phyloP scores from a whole-genome alignment of 2,329 filamentous ascomycete genomes.

The Cladosporium velox region DNA sequence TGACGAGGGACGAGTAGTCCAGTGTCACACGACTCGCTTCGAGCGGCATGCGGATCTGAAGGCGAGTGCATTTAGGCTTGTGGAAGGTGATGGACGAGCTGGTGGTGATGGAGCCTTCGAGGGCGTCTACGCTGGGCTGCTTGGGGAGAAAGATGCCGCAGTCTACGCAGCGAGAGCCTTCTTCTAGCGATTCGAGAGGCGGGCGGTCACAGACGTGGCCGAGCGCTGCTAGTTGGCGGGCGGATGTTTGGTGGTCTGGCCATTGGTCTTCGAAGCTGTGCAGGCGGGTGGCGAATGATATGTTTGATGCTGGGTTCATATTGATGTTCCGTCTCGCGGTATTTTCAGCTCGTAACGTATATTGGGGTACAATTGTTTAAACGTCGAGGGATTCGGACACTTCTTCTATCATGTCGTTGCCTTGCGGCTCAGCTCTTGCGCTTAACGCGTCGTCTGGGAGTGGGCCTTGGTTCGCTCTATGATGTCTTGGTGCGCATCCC shows the following conservation, averaged over 20 bases:
- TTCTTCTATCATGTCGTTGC: neutral
- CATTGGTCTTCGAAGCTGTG: conserved; percentile 19
- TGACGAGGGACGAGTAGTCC: conserved; percentile 12
- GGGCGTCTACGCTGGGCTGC: conserved; percentile 28
- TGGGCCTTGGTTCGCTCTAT: neutral
- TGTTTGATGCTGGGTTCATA: neutral
- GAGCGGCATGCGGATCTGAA: conserved; percentile 33
- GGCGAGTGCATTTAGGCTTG: conserved; percentile 27
- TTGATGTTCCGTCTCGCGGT: neutral
- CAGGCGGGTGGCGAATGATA: conserved; percentile 19
- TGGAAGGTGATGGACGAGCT: conserved; percentile 27
- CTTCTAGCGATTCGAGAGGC: conserved; percentile 34
- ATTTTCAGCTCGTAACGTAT: neutral
- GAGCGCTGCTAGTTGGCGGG: conserved; percentile 29
- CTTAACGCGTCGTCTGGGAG: neutral
- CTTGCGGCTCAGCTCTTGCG: neutral
- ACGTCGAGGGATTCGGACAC: neutral
- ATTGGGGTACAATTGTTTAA: neutral
- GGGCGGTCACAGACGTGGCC: conserved; percentile 37
- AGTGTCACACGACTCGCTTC: conserved; percentile 24
- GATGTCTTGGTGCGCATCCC: neutral
- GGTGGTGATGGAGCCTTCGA: conserved; percentile 24
- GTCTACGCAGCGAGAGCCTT: conserved; percentile 34
- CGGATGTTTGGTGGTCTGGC: conserved; percentile 15
- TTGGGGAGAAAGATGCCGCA: conserved; percentile 34